Base-by-base conservation (phyloP, 192 early-diverging fungal species). In the Backusella circina region DNA sequence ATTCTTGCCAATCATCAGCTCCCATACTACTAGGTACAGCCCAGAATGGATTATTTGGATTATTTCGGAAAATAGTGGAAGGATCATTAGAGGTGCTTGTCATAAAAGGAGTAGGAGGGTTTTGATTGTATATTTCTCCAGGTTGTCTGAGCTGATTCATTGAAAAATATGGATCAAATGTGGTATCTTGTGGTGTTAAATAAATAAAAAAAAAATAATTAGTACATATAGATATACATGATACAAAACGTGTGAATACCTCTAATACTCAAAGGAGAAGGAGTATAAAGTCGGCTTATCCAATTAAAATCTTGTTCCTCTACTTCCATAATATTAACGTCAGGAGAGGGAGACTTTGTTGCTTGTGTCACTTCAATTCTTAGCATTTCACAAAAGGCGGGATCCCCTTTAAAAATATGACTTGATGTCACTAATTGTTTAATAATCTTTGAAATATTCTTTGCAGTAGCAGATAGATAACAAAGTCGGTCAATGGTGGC, bases 1-100 rank as follows among this genome's bases (percentile, higher is more conserved):
- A 68, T 8, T 33, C 33, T 38, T 68, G 67, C 67, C 67, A 68
- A 36, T 68, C 67, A 38, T 68, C 67, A 10, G 16, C n/a, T 38
- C 21, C 36, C 67, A 68, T 68, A 26, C 67, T 68, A 68, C 67
- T 28, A 16, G 67, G 67, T 4, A 68, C 36, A n/a, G 16, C 36
- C 67, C 67, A 68, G 21, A 68, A 68, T 21, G 67, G 67, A 23
- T 68, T 68, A 68, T 21, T 35, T 38, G 67, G 35, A 2, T 33
- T 21, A 23, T 36, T 68, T 36, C 35, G 35, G 9, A 68, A 68
- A 1, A 38, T 23, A 4, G 36, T 1, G 2, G 67, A 68, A 68
- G 33, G 67, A 28, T 26, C 67, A 31, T 2, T 38, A 10, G 66
- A 36, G 5, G 1, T 26, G 21, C 21, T 9, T 12, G 66, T 37